Evolutionary conservation across 2,329 filamentous ascomycete species (phyloP), one percentile per base, ranked within the genome.

Genomic region (Anthostomella pinea): DNA sequence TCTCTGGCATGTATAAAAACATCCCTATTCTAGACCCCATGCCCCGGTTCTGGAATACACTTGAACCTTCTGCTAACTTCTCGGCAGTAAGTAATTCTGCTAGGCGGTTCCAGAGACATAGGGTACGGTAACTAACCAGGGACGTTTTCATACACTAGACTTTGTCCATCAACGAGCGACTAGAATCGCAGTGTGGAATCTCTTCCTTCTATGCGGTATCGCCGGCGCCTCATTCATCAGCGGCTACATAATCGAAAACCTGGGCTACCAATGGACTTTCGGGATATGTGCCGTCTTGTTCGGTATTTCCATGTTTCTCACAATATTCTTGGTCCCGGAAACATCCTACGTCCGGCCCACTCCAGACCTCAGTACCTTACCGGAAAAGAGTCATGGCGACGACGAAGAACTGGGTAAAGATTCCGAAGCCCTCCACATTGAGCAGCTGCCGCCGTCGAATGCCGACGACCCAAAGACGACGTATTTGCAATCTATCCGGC

Each of bases 311-410:
- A 49, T 54, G 6, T 23, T 66, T 6, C 45, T 66, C 5, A 54
- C 66, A 23, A 59, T 63, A 37, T 50, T 68, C 19, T 65, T 67
- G 39, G 65, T 66, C 3, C 66, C 65, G 1, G 66, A 69, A 41
- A 69, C 66, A 7, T 54, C 58, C 3, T 69, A 66, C 52, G 58
- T 51, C 31, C 58, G 65, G 9, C 36, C 45, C n/a, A 43, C 47
- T 21, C 47, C 38, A 6, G 49, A 52, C 32, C 44, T 48, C 18
- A 43, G 48, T 4, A 38, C 27, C 15, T 35, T 17, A n/a, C 35
- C 28, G 18, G 30, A 33, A 25, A 34, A 28, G 8, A n/a, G n/a
- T n/a, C n/a, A n/a, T n/a, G 30, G 30, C 19, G 36, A 39, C 16
- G 24, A 34, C 24, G 4, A 15, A 31, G 22, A 14, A 28, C 15